A percentile compares a stretch with the other conserved stretches of the same genome.
phyloP scores from a whole-genome alignment of 177 flowering plant species.

The Vitis hybrid region DNA sequence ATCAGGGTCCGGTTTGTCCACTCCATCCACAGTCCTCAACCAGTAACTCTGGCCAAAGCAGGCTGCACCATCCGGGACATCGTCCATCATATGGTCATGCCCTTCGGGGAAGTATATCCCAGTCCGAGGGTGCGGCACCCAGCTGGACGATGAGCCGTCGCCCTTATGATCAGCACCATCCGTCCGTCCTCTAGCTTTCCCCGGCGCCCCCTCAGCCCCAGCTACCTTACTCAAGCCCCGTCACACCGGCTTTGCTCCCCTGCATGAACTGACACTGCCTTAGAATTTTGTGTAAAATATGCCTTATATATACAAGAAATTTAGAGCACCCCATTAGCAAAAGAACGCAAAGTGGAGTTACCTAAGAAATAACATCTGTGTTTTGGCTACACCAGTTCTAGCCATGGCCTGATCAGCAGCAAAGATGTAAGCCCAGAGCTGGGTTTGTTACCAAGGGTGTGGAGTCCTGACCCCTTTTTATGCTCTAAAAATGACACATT shows the following conservation, averaged over 20 bases:
- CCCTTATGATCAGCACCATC: no score
- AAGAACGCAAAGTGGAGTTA: not conserved
- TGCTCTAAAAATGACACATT: no score
- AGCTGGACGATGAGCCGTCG: slow-evolving; percentile 11
- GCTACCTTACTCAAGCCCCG: not conserved
- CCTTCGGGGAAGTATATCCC: slow-evolving; percentile 76
- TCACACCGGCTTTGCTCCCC: not conserved
- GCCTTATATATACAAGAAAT: not conserved
- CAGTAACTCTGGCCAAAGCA: slow-evolving; percentile 39
- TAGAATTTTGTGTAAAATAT: no score
- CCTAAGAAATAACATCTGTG: slow-evolving; percentile 6
- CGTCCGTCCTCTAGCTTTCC: not conserved
- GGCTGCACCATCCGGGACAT: slow-evolving; percentile 54
- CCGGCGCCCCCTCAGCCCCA: not conserved
- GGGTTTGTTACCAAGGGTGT: no score
- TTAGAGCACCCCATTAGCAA: no score
- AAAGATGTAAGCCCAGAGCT: no score
- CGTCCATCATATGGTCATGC: slow-evolving; percentile 68
- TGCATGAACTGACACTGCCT: not conserved
- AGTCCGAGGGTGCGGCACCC: slow-evolving; percentile 73
- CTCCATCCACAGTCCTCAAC: slow-evolving; percentile 61
- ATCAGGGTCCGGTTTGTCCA: slow-evolving; percentile 39
- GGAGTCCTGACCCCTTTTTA: no score
- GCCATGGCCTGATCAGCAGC: not conserved
- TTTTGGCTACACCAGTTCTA: slow-evolving; percentile 1